These are phyloP conservation scores for Cruciata laevipes DNA, from an alignment of 257 asterid species.

Conservation along the genomic window DNA sequence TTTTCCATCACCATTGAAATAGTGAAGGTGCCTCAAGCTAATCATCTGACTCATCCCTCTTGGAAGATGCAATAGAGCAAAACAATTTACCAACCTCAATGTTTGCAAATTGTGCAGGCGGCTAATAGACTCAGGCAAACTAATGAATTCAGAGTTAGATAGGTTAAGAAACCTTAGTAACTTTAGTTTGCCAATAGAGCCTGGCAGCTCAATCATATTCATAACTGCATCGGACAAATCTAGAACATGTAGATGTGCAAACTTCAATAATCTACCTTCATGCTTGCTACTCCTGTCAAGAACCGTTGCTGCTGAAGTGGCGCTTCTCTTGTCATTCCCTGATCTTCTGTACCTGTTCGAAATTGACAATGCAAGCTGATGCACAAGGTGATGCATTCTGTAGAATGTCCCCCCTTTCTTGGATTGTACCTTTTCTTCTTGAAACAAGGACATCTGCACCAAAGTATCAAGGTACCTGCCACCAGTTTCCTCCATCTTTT, in stretches of 20 bases:
- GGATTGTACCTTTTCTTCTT: not conserved
- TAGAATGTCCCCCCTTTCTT: not conserved
- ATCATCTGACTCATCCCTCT: conserved; percentile 6
- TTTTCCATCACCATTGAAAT: not conserved
- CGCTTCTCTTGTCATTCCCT: no score
- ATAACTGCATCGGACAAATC: not conserved
- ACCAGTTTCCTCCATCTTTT: conserved; percentile 14
- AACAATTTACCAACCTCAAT: not conserved
- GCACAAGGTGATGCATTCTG: conserved; percentile 33
- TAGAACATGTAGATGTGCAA: conserved; percentile 1
- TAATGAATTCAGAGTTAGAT: fast-evolving
- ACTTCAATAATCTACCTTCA: not conserved
- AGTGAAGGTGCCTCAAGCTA: conserved; percentile 27
- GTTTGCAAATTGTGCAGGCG: conserved; percentile 22
- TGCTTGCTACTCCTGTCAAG: not conserved
- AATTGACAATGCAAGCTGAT: conserved; percentile 24
- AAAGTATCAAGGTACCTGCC: conserved; percentile 11
- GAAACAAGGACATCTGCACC: conserved; percentile 20
- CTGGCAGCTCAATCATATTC: not conserved
- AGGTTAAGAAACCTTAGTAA: conserved; percentile 13
- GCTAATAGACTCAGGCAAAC: conserved; percentile 12
- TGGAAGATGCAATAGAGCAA: conserved; percentile 6
- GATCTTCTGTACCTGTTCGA: not conserved
- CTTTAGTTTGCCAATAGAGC: conserved; percentile 5
- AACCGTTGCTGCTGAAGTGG: no score